A percentile compares a stretch with the other conserved stretches of the same genome.
These are phyloP conservation scores for Spinacia oleracea DNA, from an alignment of 179 eudicot species.

Conservation along the genomic window DNA sequence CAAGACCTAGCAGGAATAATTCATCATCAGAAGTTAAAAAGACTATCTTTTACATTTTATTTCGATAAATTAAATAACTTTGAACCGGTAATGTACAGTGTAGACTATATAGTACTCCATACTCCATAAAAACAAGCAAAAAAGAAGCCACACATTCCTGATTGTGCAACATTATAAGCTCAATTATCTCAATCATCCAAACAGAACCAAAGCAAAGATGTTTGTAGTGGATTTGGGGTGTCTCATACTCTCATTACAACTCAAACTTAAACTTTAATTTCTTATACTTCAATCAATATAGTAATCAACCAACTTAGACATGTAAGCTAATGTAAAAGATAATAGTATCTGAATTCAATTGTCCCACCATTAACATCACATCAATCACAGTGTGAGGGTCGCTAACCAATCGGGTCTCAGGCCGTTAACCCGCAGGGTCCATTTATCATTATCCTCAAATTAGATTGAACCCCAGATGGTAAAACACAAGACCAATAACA, in stretches of 20 bases:
- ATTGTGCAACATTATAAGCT: neutral
- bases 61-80: neutral
- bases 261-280: too few species aligned
- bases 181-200: neutral
- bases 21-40: conserved; percentile 18
- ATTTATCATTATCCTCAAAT: neutral
- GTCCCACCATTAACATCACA: neutral
- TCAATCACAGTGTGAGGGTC: too few species aligned
- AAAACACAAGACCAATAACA: neutral
- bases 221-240: neutral
- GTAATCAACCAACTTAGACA: neutral
- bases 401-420: too few species aligned
- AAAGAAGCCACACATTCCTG: neutral
- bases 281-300: too few species aligned
- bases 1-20: conserved; percentile 55
- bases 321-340: too few species aligned
- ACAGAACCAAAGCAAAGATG: neutral
- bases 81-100: neutral
- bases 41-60: too few species aligned
- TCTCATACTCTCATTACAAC: too few species aligned
- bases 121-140: too few species aligned
- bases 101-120: neutral
- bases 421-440: too few species aligned
- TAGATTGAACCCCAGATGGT: neutral
- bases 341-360: neutral